These are phyloP conservation scores for Tuber aestivum DNA, from an alignment of 495 filamentous ascomycete species.

Conservation along the genomic window DNA sequence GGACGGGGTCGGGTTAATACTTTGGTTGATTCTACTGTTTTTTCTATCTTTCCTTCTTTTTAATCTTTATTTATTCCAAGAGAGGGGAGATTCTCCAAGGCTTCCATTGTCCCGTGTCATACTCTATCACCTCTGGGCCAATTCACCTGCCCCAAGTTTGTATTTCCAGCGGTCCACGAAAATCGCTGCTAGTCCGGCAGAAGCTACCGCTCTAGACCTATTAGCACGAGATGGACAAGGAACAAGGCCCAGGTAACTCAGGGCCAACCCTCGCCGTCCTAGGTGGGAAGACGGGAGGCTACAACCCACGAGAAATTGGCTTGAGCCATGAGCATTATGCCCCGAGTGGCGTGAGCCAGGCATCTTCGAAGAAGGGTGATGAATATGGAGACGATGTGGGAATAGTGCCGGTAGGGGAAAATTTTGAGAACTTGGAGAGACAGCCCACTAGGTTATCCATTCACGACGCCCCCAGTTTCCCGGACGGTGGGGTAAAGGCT, in stretches of 20 bases:
- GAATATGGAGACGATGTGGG: background rate
- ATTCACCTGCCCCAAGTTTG: background rate
- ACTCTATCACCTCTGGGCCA: background rate
- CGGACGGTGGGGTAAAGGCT: conserved; percentile 62
- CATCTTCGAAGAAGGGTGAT: background rate
- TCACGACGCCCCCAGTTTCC: conserved; percentile 48
- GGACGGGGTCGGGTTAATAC: background rate
- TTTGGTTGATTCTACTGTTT: background rate
- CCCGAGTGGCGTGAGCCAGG: background rate
- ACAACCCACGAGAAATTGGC: background rate
- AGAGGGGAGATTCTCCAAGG: background rate
- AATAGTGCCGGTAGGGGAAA: conserved; percentile 3
- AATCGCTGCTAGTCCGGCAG: background rate
- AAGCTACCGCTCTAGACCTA: background rate
- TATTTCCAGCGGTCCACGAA: background rate
- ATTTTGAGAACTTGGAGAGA: conserved; percentile 28
- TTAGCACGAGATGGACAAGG: background rate
- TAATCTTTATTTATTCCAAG: background rate
- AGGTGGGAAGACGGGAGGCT: background rate
- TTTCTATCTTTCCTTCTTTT: background rate
- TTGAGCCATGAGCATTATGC: background rate
- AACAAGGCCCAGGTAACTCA: conserved; percentile 17
- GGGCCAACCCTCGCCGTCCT: conserved; percentile 12
- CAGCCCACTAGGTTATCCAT: conserved; percentile 27
- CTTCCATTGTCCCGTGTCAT: background rate